Conservation (phyloP, 805 yeast species). For the Zygotorulaspora chibaensis region DNA sequence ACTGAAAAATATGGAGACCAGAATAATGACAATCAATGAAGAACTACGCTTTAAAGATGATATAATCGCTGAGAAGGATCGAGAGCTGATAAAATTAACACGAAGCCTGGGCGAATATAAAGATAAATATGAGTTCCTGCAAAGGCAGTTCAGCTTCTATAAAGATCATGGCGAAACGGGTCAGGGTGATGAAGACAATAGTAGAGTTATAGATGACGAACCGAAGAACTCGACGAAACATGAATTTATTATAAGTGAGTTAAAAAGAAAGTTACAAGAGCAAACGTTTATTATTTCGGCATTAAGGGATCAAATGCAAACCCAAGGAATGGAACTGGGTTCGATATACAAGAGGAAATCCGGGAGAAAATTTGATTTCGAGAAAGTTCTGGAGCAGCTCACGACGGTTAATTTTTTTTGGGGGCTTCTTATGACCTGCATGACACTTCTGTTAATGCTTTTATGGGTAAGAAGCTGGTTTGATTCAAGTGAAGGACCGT, state of each 20-base stretch:
- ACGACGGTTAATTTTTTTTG: neutral
- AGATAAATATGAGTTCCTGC: slow-evolving; percentile 27
- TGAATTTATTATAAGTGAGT: slow-evolving; percentile 30
- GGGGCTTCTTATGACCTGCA: neutral
- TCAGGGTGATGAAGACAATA: neutral
- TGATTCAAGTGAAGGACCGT: neutral
- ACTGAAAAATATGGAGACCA: slow-evolving; percentile 11
- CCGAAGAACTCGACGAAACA: slow-evolving; percentile 16
- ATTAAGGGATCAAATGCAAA: slow-evolving; percentile 20
- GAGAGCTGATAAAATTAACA: slow-evolving; percentile 18
- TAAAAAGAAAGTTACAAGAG: slow-evolving; percentile 28
- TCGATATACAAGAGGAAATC: neutral
- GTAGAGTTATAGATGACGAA: neutral
- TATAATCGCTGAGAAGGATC: slow-evolving; percentile 19
- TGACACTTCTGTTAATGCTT: neutral
- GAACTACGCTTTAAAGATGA: slow-evolving; percentile 21
- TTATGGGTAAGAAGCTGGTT: neutral
- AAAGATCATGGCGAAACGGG: slow-evolving; percentile 22
- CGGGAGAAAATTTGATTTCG: neutral
- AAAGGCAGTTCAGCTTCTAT: slow-evolving; percentile 29
- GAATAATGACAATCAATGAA: slow-evolving; percentile 13
- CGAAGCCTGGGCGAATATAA: slow-evolving; percentile 20
- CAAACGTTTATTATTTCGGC: slow-evolving; percentile 26
- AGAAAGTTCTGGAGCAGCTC: neutral
- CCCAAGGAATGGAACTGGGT: neutral